Percentiles rank a stretch among this genome's conserved stretches.
Evolutionary conservation across 2,329 filamentous ascomycete genomes (phyloP).

Genomic region (Fusarium euwallaceae): DNA sequence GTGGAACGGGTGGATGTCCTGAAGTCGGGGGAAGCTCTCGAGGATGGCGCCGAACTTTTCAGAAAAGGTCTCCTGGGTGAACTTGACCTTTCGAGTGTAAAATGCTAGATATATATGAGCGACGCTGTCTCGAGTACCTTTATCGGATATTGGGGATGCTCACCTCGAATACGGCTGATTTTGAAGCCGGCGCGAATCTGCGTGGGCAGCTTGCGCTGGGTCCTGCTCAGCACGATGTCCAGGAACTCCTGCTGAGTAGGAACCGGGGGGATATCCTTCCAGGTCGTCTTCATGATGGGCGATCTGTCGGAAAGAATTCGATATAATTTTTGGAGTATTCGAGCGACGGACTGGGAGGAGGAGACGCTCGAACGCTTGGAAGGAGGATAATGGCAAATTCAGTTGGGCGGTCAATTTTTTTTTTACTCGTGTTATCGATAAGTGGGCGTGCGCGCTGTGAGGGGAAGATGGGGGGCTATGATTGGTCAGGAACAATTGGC

Average conservation of each 20-base stretch:
- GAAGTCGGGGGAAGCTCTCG: conserved; percentile 90
- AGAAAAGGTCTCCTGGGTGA: conserved; percentile 94
- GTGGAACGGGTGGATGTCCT: conserved; percentile 97
- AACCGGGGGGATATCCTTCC: conserved; percentile 87
- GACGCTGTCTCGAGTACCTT: not conserved
- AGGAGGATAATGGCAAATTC: conserved; percentile 41
- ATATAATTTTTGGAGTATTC: conserved; percentile 6
- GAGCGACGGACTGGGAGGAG: conserved; percentile 15
- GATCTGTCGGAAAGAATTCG: conserved; percentile 35
- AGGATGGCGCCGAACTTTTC: conserved; percentile 94
- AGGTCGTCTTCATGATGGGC: conserved; percentile 71
- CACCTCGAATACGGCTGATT: conserved; percentile 87
- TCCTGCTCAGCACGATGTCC: conserved; percentile 95
- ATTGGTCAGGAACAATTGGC: conserved; percentile 7
- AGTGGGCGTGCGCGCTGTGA: not conserved
- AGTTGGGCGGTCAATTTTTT: conserved; percentile 53
- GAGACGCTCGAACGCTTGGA: conserved; percentile 32
- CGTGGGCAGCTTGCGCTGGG: conserved; percentile 91
- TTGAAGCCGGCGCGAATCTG: conserved; percentile 96
- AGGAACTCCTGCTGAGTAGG: conserved; percentile 96
- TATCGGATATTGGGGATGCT: conserved; percentile 24
- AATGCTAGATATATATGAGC: conserved; percentile 70
- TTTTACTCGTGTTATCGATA: conserved; percentile 41
- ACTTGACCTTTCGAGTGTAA: conserved; percentile 98
- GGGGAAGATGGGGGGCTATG: not conserved